Evolutionary conservation across 352 stramenopile genomes (phyloP), one percentile per base, ranked within the genome.

Genomic region (Pythium angustatum): DNA sequence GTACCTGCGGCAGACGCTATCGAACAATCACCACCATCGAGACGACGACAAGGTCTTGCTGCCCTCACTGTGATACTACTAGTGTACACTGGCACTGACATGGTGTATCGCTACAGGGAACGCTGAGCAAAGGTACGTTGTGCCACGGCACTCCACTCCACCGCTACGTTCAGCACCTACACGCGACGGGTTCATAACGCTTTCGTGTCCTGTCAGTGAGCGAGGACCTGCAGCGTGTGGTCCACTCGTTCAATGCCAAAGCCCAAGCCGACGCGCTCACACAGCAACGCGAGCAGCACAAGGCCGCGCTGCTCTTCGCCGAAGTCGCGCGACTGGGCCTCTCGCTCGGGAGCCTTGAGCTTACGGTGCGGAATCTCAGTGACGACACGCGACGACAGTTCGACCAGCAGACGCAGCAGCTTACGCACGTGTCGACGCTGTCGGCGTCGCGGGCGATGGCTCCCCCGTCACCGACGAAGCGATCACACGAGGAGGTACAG

Each of bases 211-310:
- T 26, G 2, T 26, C 40, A 41, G 31, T 26, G 21, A 71, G 61
- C 38, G 79, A 88, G n/a, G 81, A 90, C 40, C 64, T 87, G 30
- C 78, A 88, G 64, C 79, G 70, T 19, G 66, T 88, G 24, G 67
- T 72, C 5, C 56, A 77, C 26, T 62, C 79, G 6, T 84, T 93
- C 59, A 84, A 82, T 43, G 61, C 33, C 54, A 91, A 93, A 58
- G 34, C 79, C 10, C 81, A 93, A 47, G 60, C 75, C 24, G 84
- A 93, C 45, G 61, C 58, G 26, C 58, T 64, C 11, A 73, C 67
- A 43, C 73, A 89, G 51, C 80, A 90, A 56, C 79, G 75, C 8
- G 80, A 91, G 50, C 80, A 91, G 26, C 78, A 91, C 45, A 93
- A 93, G 28, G 69, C 73, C 11, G 79, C 81, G 9, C 65, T 91